These are phyloP conservation scores for Gnomoniopsis sp. DNA, from an alignment of 2,329 filamentous ascomycete genomes.

Conservation along the genomic window DNA sequence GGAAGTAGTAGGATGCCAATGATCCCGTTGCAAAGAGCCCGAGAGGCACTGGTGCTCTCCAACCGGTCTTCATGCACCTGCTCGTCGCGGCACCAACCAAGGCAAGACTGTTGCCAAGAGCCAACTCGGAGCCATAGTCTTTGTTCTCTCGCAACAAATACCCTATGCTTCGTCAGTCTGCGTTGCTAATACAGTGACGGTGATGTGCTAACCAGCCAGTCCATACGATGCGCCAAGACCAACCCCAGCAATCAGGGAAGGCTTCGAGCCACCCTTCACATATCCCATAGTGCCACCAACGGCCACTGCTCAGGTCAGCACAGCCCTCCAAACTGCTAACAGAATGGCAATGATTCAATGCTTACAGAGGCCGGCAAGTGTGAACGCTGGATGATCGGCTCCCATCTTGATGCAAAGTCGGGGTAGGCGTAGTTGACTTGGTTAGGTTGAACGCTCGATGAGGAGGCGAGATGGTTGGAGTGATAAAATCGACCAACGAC, in stretches of 20 bases:
- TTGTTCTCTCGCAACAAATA: constrained; percentile 40
- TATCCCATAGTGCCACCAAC: constrained; percentile 31
- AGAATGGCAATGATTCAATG: not conserved
- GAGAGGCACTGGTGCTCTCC: constrained; percentile 33
- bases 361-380: constrained; percentile 36
- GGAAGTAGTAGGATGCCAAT: constrained; percentile 38
- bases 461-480: not conserved
- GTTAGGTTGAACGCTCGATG: not conserved
- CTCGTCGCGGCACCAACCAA: constrained; percentile 35
- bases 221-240: constrained; percentile 31
- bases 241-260: constrained; percentile 31
- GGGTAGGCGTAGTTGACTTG: not conserved
- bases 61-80: constrained; percentile 36
- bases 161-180: constrained; percentile 23
- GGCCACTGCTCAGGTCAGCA: constrained; percentile 24
- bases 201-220: constrained; percentile 23
- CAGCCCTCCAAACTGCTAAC: not conserved
- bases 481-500: not conserved
- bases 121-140: constrained; percentile 39
- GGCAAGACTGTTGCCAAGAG: constrained; percentile 36
- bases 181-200: not conserved
- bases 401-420: constrained; percentile 7
- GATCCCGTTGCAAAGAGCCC: constrained; percentile 30
- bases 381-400: constrained; percentile 39
- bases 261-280: constrained; percentile 27